Evolutionary conservation across 164 flowering plant genomes (phyloP).

Genomic region (Vitis rupestris): DNA sequence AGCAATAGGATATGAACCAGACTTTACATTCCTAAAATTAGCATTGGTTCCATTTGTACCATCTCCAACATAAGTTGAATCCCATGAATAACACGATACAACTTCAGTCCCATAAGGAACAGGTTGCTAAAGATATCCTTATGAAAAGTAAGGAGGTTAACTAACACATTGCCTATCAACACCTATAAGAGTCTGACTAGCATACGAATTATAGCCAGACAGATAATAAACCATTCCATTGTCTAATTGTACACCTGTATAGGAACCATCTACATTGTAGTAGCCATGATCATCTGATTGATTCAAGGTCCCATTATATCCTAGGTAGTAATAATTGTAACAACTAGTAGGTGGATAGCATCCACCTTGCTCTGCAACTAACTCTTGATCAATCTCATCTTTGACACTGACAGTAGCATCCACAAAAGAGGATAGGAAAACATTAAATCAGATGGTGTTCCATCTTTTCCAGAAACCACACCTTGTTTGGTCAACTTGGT

Average conservation of each 20-base stretch:
- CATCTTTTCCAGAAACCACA: slow-evolving; percentile 29
- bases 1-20: slow-evolving; percentile 20
- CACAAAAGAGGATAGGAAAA: slow-evolving; percentile 15
- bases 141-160: slow-evolving; percentile 31
- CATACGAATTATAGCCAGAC: slow-evolving; percentile 40
- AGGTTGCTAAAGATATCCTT: slow-evolving; percentile 31
- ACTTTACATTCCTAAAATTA: slow-evolving; percentile 20
- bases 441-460: slow-evolving; percentile 22
- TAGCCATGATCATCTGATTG: slow-evolving; percentile 19
- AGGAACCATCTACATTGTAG: slow-evolving; percentile 17
- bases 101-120: slow-evolving; percentile 34
- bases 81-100: slow-evolving; percentile 28
- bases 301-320: too few relatives aligned
- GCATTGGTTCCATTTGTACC: slow-evolving; percentile 19
- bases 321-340: too few relatives aligned
- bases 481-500: slow-evolving; percentile 16
- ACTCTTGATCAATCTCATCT: slow-evolving; percentile 27
- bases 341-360: slow-evolving; percentile 13
- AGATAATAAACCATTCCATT: slow-evolving; percentile 31
- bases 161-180: slow-evolving; percentile 35
- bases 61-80: slow-evolving; percentile 25
- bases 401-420: slow-evolving; percentile 24
- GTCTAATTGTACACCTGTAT: slow-evolving; percentile 31
- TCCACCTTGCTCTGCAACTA: slow-evolving; percentile 25
- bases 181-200: slow-evolving; percentile 29